phyloP scores from a whole-genome alignment of 164 flowering plant species.

The Houttuynia cordata region DNA sequence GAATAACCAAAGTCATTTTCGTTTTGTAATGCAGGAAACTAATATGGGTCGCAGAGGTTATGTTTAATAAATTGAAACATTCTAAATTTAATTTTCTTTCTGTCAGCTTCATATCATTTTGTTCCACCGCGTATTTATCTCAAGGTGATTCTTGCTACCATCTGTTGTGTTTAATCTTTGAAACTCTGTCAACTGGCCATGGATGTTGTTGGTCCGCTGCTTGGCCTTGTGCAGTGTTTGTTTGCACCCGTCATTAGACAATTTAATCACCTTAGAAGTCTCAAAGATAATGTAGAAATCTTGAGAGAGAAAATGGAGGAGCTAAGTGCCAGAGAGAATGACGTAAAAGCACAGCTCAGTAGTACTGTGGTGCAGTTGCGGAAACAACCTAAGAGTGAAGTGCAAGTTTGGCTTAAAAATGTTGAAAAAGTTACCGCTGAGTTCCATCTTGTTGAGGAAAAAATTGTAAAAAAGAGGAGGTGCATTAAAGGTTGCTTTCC shows the following conservation, averaged over 20 bases:
- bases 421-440: not conserved
- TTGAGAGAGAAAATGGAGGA: constrained; percentile 4
- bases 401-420: constrained; percentile 4
- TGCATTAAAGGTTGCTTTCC: constrained; percentile 2
- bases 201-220: not conserved
- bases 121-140: too few species aligned
- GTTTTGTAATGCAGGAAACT: too few species aligned
- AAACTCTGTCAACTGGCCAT: not conserved
- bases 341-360: not conserved
- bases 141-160: too few species aligned
- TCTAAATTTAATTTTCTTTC: too few species aligned
- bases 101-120: too few species aligned
- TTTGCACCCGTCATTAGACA: not conserved
- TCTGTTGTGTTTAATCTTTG: too few species aligned
- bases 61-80: too few species aligned
- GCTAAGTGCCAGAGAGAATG: constrained; percentile 3
- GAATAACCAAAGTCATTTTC: too few species aligned
- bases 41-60: too few species aligned
- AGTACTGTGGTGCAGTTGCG: not conserved
- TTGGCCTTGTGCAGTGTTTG: constrained; percentile 2
- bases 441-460: not conserved
- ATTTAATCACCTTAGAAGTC: not conserved
- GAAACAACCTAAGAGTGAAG: constrained; percentile 2
- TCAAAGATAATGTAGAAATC: not conserved
- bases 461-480: not conserved